These are phyloP conservation scores for Epichloe sp. DNA, from an alignment of 2,329 filamentous ascomycete species.

Conservation along the genomic window DNA sequence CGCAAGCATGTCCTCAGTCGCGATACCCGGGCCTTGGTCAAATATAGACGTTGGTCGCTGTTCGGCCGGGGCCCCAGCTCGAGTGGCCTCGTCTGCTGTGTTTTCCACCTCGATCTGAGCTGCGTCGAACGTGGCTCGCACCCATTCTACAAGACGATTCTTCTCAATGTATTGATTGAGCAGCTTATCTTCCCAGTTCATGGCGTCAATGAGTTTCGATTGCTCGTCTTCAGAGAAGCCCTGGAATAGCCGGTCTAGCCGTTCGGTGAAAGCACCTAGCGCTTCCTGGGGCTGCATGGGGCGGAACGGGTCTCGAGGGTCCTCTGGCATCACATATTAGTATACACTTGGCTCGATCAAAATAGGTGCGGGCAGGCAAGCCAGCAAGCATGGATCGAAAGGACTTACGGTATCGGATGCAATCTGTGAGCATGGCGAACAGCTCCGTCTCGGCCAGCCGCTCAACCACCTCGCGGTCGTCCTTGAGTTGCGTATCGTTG, in stretches of 20 bases:
- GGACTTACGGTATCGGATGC: conserved; percentile 52
- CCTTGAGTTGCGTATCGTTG: conserved; percentile 64
- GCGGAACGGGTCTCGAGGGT: conserved; percentile 28
- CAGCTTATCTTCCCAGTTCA: conserved; percentile 56
- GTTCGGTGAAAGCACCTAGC: conserved; percentile 46
- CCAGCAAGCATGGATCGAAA: not conserved
- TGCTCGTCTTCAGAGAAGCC: conserved; percentile 50
- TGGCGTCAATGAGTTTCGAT: conserved; percentile 55
- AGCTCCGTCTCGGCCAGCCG: conserved; percentile 53
- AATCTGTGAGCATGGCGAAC: conserved; percentile 51
- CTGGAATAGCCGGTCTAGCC: conserved; percentile 47
- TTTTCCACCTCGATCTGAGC: conserved; percentile 23
- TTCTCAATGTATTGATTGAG: conserved; percentile 54
- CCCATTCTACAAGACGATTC: conserved; percentile 58
- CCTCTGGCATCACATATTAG: conserved; percentile 24
- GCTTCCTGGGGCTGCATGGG: conserved; percentile 39
- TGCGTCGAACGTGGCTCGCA: conserved; percentile 24
- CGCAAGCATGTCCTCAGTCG: not conserved
- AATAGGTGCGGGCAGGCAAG: too few relatives aligned
- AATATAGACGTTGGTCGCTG: not conserved
- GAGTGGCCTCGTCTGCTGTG: conserved; percentile 19
- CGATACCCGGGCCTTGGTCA: not conserved
- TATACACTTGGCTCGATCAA: conserved; percentile 1
- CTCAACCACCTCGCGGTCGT: conserved; percentile 53
- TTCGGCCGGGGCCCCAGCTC: conserved; percentile 5